Evolutionary conservation across 495 filamentous ascomycete genomes (phyloP).

Genomic region (Tetracladium setigerum): DNA sequence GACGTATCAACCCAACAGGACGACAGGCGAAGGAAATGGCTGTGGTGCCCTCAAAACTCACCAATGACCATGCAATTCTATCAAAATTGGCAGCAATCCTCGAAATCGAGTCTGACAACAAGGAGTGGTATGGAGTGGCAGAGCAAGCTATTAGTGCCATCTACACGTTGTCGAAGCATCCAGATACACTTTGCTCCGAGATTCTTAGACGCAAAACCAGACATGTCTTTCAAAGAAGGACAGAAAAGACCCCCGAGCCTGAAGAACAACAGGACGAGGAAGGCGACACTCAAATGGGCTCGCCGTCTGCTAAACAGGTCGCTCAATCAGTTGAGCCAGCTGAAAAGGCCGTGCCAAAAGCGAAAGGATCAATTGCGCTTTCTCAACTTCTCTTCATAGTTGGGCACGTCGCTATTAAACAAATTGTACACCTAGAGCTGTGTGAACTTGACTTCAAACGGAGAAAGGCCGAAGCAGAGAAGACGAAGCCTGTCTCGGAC

Average conservation of each 20-base stretch:
- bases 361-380: conserved; percentile 62
- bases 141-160: conserved; percentile 96
- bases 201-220: conserved; percentile 82
- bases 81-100: conserved; percentile 71
- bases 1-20: conserved; percentile 78
- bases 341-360: conserved; percentile 27
- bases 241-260: conserved; percentile 23
- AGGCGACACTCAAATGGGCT: conserved; percentile 2
- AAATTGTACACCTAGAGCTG: conserved; percentile 98
- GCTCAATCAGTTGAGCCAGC: conserved; percentile 22
- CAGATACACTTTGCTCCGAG: conserved; percentile 88
- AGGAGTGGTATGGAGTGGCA: conserved; percentile 96
- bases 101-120: conserved; percentile 76
- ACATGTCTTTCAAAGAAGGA: conserved; percentile 54
- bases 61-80: conserved; percentile 87
- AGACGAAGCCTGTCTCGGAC: conserved; percentile 43
- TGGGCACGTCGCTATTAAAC: conserved; percentile 94
- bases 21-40: conserved; percentile 66
- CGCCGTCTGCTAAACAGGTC: conserved; percentile 24
- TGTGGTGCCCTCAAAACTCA: conserved; percentile 64
- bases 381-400: conserved; percentile 94
- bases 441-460: conserved; percentile 97
- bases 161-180: conserved; percentile 89
- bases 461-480: conserved; percentile 90
- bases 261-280: conserved; percentile 15